phyloP scores from a whole-genome alignment of 441 rosid species.

The Francoa sonchifolia region DNA sequence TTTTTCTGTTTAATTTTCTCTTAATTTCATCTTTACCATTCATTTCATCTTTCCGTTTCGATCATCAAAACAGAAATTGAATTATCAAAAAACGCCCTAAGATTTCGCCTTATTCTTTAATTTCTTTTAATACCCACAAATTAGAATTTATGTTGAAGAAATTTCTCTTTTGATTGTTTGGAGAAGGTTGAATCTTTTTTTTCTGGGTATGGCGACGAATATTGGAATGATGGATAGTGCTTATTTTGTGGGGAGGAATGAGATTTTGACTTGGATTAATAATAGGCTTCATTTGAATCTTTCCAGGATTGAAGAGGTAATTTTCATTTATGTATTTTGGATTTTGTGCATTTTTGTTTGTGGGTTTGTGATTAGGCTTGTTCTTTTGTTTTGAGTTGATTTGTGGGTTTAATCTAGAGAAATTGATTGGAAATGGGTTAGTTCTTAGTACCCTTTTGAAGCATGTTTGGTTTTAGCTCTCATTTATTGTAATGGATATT shows the following conservation, averaged over 20 bases:
- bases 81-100: too few species aligned
- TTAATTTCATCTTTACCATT: too few species aligned
- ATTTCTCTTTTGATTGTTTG: too few species aligned
- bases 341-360: not conserved
- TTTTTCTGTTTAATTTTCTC: too few species aligned
- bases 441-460: not conserved
- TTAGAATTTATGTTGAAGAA: too few species aligned
- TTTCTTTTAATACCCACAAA: too few species aligned
- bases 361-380: not conserved
- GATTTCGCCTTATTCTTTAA: too few species aligned
- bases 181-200: too few species aligned
- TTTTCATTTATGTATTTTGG: not conserved
- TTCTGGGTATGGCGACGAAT: constrained; percentile 50
- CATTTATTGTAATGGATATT: not conserved
- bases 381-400: not conserved
- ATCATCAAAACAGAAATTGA: too few species aligned
- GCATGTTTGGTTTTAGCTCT: not conserved
- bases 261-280: constrained; percentile 84
- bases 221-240: constrained; percentile 98
- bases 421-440: not conserved
- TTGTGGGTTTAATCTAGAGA: not conserved
- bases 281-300: constrained; percentile 82
- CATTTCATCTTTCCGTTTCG: too few species aligned
- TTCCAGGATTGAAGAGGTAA: constrained; percentile 82
- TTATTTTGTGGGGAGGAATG: constrained; percentile 93